Evolutionary conservation across 148 eudicot genomes (phyloP).

Genomic region (Simmondsia chinensis): DNA sequence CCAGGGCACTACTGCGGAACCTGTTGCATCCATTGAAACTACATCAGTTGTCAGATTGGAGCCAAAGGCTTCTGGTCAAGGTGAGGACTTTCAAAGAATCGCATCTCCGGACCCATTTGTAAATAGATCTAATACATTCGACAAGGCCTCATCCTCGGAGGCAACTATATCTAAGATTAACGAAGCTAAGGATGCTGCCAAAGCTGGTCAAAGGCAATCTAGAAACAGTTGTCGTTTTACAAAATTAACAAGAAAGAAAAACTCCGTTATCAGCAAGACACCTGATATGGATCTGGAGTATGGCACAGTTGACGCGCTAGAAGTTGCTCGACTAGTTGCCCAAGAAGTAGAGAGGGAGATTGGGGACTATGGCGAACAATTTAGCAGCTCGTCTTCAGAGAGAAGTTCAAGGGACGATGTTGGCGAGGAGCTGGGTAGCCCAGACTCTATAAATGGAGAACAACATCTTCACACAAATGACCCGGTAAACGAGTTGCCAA

Average conservation of each 20-base stretch:
- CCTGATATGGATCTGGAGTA: slow-evolving; percentile 54
- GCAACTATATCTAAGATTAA: slow-evolving; percentile 14
- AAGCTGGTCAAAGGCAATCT: slow-evolving; percentile 18
- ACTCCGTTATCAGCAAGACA: slow-evolving; percentile 28
- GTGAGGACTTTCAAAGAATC: slow-evolving; percentile 4
- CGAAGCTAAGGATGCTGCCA: slow-evolving; percentile 15
- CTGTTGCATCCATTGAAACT: slow-evolving; percentile 3
- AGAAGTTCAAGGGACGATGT: slow-evolving; percentile 23
- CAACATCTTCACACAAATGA: slow-evolving; percentile 18
- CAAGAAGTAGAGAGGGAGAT: slow-evolving; percentile 83
- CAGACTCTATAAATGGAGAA: slow-evolving; percentile 31
- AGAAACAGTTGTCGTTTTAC: slow-evolving; percentile 25
- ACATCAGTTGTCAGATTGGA: slow-evolving; percentile 9
- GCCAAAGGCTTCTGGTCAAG: slow-evolving; percentile 13
- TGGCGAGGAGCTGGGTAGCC: slow-evolving; percentile 26
- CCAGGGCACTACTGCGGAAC: slow-evolving; percentile 16
- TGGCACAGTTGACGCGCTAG: slow-evolving; percentile 71
- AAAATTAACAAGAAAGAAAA: slow-evolving; percentile 15
- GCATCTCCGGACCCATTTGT: slow-evolving; percentile 11
- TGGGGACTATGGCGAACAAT: slow-evolving; percentile 43
- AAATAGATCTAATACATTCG: too few species aligned
- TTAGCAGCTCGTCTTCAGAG: slow-evolving; percentile 59
- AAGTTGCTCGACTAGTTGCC: slow-evolving; percentile 87
- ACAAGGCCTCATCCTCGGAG: too few species aligned
- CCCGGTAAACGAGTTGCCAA: slow-evolving; percentile 17